Percentiles rank a stretch among this genome's conserved stretches.
Conservation (phyloP, 192 early-diverging fungal genomes). For the Coemansia sp. region DNA sequence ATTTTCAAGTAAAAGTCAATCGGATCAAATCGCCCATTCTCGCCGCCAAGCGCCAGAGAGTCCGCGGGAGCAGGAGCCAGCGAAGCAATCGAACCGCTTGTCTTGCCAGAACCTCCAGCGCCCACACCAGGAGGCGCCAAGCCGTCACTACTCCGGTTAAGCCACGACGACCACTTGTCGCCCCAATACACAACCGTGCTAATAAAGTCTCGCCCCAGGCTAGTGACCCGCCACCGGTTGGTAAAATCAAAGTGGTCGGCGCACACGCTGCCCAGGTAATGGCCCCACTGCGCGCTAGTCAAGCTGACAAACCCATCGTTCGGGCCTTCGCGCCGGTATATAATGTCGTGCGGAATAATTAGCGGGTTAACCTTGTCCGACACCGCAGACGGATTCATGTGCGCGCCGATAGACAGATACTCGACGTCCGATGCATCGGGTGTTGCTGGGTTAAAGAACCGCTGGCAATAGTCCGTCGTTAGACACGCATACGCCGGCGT, state of each 20-base stretch:
- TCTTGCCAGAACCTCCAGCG: neutral
- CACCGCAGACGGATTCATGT: slow-evolving; percentile 62
- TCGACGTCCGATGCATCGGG: slow-evolving; percentile 69
- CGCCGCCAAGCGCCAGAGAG: neutral
- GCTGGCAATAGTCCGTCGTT: slow-evolving; percentile 78
- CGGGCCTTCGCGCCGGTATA: slow-evolving; percentile 72
- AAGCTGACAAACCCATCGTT: slow-evolving; percentile 92
- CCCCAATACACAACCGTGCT: slow-evolving; percentile 36
- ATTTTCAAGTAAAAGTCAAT: slow-evolving; percentile 69
- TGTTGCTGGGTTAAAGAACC: slow-evolving; percentile 84
- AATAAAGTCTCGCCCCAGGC: slow-evolving; percentile 37
- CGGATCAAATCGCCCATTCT: slow-evolving; percentile 57
- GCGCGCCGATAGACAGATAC: slow-evolving; percentile 80
- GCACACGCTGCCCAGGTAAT: slow-evolving; percentile 73
- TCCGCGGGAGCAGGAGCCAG: neutral
- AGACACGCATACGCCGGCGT: slow-evolving; percentile 89
- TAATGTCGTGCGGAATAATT: slow-evolving; percentile 72
- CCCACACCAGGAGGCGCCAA: neutral
- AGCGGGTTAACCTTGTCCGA: slow-evolving; percentile 64
- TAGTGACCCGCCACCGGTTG: slow-evolving; percentile 39
- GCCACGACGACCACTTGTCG: slow-evolving; percentile 43
- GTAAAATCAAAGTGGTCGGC: slow-evolving; percentile 91
- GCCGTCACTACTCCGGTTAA: slow-evolving; percentile 10
- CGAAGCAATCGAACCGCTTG: too few relatives aligned
- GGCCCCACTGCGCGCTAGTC: slow-evolving; percentile 81